Base-by-base conservation (phyloP, 116 monocot species). In the Phalaenopsis hybrid region DNA sequence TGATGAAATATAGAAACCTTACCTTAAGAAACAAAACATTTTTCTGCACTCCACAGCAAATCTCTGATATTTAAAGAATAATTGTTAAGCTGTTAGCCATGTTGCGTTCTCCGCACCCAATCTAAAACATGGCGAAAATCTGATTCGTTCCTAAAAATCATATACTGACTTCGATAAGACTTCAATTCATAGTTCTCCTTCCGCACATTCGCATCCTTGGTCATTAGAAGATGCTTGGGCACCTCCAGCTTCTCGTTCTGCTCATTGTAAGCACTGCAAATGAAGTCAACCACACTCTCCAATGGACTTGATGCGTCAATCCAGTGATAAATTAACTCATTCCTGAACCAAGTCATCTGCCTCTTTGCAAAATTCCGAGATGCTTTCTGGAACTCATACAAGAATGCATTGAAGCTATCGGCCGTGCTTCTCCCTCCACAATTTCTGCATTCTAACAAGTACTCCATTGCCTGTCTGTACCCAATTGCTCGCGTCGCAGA, bases 291-390 rank as follows among this genome's bases (percentile, higher is more conserved):
- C 58, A 94, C 86, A 31, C 73, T 55, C 10, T 93, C 93, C 46
- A 94, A 78, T 12, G 94, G 91, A 57, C 34, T 70, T 15, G 94
- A 91, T 34, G 92, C 89, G 69, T 97, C 91, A 49, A 97, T 65
- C 94, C 97, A 94, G 23, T 88, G 83, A 76, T 97, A 94, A 15
- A 91, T 91, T 5, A 50, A 59, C 80, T 97, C 97, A 74, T 91
- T 93, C 16, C 94, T 85, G 81, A 93, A 94, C 97, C 97, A 97
- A 58, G 92, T 93, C 80, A 93, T 81, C 80, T 94, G 97, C 88
- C 97, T 90, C 91, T 93, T 97, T n/a, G 92, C 87, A 68, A 92
- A 97, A 85, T 97, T 97, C n/a, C 94, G 81, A 5, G 97, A 97
- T 21, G 93, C 85, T 78, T 88, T 89, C 84, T 97, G 97, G 70